A percentile compares a stretch with the other conserved stretches of the same genome.
Conservation (phyloP, 2,329 filamentous ascomycete species). For the Talaromyces marneffei region DNA sequence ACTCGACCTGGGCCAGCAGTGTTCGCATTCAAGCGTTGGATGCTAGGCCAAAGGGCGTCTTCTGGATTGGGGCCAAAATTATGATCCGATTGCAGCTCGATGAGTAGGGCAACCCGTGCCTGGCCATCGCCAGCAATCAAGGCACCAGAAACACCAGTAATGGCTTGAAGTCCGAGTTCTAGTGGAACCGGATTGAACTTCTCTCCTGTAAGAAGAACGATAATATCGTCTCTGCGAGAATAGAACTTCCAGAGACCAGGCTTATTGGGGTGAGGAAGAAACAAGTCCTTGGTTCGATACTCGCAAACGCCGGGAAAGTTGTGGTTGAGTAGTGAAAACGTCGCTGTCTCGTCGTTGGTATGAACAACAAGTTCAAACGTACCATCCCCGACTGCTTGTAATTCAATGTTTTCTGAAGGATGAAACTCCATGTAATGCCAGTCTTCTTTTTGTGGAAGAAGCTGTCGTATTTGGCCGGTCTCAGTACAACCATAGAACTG, state of each 20-base stretch:
- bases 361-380: conserved; percentile 5
- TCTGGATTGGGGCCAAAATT: not conserved
- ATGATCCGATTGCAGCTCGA: conserved; percentile 21
- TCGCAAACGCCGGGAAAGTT: conserved; percentile 8
- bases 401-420: not conserved
- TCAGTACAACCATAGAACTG: conserved; percentile 9
- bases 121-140: conserved; percentile 26
- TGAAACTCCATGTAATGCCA: conserved; percentile 12
- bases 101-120: conserved; percentile 23
- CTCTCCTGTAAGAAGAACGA: conserved; percentile 18
- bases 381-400: not conserved
- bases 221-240: conserved; percentile 16
- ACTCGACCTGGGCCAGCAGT: not conserved
- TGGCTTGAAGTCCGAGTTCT: conserved; percentile 17
- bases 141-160: conserved; percentile 20
- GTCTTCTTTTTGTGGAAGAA: conserved; percentile 3
- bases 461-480: conserved; percentile 9
- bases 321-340: not conserved
- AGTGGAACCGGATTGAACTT: conserved; percentile 17
- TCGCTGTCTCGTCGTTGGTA: not conserved
- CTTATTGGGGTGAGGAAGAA: conserved; percentile 9
- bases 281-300: conserved; percentile 13
- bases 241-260: conserved; percentile 10
- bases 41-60: not conserved
- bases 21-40: not conserved